Base-by-base conservation (phyloP, 192 early-diverging fungal genomes). In the Paraglomus occultum region DNA sequence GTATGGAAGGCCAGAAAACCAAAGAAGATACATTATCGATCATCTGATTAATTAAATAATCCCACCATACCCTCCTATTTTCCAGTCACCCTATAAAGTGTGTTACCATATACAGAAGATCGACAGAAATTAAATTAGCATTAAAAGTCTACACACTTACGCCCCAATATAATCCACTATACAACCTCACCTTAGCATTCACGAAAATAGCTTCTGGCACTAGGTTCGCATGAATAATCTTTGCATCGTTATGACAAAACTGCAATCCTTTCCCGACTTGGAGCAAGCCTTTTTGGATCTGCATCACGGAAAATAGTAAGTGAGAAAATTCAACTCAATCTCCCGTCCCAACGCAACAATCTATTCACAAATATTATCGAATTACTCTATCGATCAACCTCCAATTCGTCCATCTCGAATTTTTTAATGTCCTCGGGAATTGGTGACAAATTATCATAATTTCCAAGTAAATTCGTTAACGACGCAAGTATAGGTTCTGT, bases 281-380 rank as follows among this genome's bases (percentile, higher is more conserved):
- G 11, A 90, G 71, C 18, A 94, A 68, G 1, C 93, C 93, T 73
- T 89, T 90, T 73, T 91, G 91, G 51, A 92, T 85, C 84, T 87
- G 72, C 42, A 48, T 20, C 54, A 23, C n/a, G 50, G 58, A 60
- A 2, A 60, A 18, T 1, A 23, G 3, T 18, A 60, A 2, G 23
- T 31, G 31, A 73, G 11, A 10, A 45, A 6, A 53, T 12, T 42
- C 17, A 42, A 12, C 40, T 55, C 48, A 11, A 22, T 31, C 18
- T 43, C 39, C 8, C 12, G 12, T 17, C 17, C 1, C 11, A n/a
- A 14, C 2, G 15, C 51, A 51, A 2, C 51, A 17, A 51, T 2
- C 3, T 51, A 3, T 15, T 17, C 15, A 18, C 51, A 17, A 50
- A 51, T 18, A 51, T 18, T 17, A 18, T 18, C 2, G 51, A 51